Conservation (phyloP, 306 rosid species). For the Dalbergia oliveri region DNA sequence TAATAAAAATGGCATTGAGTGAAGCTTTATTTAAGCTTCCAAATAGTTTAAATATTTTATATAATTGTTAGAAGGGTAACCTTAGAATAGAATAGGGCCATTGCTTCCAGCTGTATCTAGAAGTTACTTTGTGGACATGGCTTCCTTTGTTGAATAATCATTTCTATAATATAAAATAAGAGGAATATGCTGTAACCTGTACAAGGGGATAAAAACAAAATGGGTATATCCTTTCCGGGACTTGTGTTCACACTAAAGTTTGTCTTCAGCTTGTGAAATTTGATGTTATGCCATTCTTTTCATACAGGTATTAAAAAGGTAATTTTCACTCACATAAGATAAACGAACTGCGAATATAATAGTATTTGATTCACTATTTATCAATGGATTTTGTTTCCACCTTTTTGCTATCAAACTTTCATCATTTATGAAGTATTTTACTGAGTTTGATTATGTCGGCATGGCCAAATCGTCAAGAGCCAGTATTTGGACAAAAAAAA, state of each 20-base stretch:
- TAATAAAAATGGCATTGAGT: neutral
- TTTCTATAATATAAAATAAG: neutral
- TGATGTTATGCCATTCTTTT: neutral
- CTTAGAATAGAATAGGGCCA: too few species aligned
- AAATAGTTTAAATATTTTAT: neutral
- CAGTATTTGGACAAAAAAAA: neutral
- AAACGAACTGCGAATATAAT: neutral
- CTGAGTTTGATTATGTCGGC: neutral
- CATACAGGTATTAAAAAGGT: neutral
- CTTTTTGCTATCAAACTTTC: neutral
- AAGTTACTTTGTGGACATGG: neutral
- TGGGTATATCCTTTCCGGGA: neutral
- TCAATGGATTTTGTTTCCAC: neutral
- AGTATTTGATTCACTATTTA: neutral
- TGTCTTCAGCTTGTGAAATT: neutral
- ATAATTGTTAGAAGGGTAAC: neutral
- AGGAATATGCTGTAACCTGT: neutral
- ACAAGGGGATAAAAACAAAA: neutral
- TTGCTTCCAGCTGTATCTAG: neutral
- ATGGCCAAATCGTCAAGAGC: neutral
- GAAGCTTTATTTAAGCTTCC: conserved; percentile 1
- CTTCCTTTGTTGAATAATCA: neutral
- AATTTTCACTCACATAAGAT: neutral
- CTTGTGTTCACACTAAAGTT: neutral
- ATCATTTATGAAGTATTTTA: neutral